phyloP scores from a whole-genome alignment of 179 eudicot species.

The Spinacia oleracea region DNA sequence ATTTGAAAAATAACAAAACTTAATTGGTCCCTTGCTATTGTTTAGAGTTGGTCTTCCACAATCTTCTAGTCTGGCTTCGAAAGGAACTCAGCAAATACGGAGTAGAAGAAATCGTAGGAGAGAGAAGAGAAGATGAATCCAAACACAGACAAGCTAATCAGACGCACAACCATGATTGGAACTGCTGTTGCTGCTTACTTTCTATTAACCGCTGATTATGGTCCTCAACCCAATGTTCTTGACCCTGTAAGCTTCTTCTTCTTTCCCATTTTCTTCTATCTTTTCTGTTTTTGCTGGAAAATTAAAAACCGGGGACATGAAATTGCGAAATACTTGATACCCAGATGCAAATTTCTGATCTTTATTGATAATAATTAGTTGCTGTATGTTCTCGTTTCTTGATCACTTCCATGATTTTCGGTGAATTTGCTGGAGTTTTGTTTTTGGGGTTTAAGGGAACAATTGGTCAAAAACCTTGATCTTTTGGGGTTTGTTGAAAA shows the following conservation, averaged over 20 bases:
- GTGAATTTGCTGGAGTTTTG: background rate
- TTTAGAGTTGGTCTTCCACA: background rate
- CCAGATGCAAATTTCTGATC: slow-evolving; percentile 12
- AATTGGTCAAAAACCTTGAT: background rate
- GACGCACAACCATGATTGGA: slow-evolving; percentile 41
- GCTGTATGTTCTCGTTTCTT: background rate
- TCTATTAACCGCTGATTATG: slow-evolving; percentile 45
- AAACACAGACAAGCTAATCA: slow-evolving; percentile 34
- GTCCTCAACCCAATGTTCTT: slow-evolving; percentile 41
- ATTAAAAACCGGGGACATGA: background rate
- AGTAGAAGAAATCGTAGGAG: background rate
- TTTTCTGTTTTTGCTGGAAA: background rate
- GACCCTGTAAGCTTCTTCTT: slow-evolving; percentile 32
- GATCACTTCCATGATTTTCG: background rate
- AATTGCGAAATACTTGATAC: background rate
- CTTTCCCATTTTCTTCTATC: background rate
- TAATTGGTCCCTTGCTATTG: too few species aligned
- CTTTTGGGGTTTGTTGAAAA: background rate
- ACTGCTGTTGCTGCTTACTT: slow-evolving; percentile 40
- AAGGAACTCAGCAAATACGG: background rate
- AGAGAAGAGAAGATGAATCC: slow-evolving; percentile 32
- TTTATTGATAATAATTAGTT: background rate
- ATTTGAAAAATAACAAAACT: too few species aligned
- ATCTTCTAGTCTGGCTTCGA: background rate
- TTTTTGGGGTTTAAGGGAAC: background rate